Evolutionary conservation across 2,329 filamentous ascomycete genomes (phyloP), one percentile per base, ranked within the genome.

Genomic region (Trichoderma guizhouense): DNA sequence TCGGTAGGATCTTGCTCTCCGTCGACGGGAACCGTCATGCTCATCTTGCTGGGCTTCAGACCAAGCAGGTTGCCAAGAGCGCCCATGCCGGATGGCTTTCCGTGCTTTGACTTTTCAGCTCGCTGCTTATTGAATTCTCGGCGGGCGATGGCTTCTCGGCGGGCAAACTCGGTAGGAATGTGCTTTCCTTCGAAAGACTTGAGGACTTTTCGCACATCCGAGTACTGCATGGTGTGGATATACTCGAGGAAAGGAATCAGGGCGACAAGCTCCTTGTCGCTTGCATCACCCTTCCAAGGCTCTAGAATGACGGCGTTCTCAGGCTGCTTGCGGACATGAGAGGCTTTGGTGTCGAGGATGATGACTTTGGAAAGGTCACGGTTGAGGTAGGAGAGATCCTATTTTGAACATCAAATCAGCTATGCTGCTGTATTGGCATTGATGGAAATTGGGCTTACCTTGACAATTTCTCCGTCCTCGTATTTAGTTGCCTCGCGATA

Each of bases 301-400:
- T 94, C 90, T 34, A 99, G 85, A 61, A 98, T 85, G 76, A 99
- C 96, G 75, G 96, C 94, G 82, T 99, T 99, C 78, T 97, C 94
- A n/a, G 96, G 96, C 79, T 99, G 96, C 75, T 92, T 89, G 77
- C 93, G 92, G 73, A 95, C 93, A 78, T 98, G 94, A 53, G 89
- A 85, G 51, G 91, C 84, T 75, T 97, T 91, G 62, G 94, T 97
- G 81, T 99, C 96, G 78, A 99, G 88, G 77, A 99, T 91, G 80
- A 99, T 94, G 63, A 97, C 94, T 84, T 98, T 98, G 75, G 93
- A 96, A 39, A 98, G 88, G 79, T 97, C 94, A 72, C 96, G 93
- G 85, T 99, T 99, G 63, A 99, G 90, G 83, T 97, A 98, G 3
- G 94, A 94, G n/a, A 99, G 90, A 80, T 99, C 96, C 93, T 97